These are phyloP conservation scores for Linnemannia exigua DNA, from an alignment of 192 early-diverging fungal species.

Conservation along the genomic window DNA sequence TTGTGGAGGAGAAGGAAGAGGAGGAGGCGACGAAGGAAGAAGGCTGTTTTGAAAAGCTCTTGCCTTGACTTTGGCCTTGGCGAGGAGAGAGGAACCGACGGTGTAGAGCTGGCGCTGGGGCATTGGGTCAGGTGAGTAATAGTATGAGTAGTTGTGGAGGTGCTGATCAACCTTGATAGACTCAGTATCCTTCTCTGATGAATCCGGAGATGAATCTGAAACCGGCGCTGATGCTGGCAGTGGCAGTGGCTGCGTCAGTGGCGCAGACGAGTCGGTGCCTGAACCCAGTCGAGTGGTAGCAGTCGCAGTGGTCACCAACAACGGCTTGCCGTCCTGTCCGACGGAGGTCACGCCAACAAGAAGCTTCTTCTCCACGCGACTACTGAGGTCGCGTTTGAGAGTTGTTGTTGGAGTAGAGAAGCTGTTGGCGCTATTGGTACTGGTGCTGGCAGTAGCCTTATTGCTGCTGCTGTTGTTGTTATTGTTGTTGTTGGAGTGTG, in stretches of 20 bases:
- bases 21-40: not conserved
- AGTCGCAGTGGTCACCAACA: slow-evolving; percentile 9
- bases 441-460: not conserved
- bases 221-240: slow-evolving; percentile 4
- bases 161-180: slow-evolving; percentile 1
- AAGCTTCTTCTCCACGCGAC: slow-evolving; percentile 24
- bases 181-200: slow-evolving; percentile 7
- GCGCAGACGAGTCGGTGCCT: not conserved
- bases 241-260: not conserved
- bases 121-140: slow-evolving; percentile 8
- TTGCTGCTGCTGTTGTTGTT: too few relatives aligned
- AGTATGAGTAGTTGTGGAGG: not conserved
- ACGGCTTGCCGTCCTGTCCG: not conserved
- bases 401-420: not conserved
- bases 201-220: slow-evolving; percentile 12
- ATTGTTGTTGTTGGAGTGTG: slow-evolving; percentile 22
- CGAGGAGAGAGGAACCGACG: slow-evolving; percentile 33
- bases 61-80: slow-evolving; percentile 43
- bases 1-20: not conserved
- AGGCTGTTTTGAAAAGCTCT: slow-evolving; percentile 18
- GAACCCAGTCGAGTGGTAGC: slow-evolving; percentile 2
- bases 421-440: not conserved
- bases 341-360: slow-evolving; percentile 2
- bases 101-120: slow-evolving; percentile 39
- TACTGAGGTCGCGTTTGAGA: slow-evolving; percentile 10